Percentiles rank a stretch among this genome's conserved stretches.
Conservation (phyloP, 371 early-diverging fungal species). For the Parasitella parasitica region DNA sequence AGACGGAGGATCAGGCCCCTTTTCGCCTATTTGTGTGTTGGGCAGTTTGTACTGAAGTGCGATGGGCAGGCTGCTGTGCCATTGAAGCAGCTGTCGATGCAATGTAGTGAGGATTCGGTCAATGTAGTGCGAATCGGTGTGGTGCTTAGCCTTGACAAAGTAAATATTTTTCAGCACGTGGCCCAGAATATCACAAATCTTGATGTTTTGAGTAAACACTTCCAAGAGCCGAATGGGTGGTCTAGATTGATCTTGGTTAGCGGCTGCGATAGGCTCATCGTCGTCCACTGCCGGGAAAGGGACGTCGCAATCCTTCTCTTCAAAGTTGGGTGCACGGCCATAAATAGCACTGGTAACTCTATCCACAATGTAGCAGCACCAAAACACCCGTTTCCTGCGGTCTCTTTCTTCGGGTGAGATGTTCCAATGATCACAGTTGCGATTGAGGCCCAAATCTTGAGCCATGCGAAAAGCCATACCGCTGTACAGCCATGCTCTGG, state of each 20-base stretch:
- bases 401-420: slow-evolving; percentile 45
- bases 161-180: slow-evolving; percentile 48
- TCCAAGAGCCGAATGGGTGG: slow-evolving; percentile 31
- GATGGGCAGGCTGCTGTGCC: slow-evolving; percentile 44
- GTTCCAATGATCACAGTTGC: slow-evolving; percentile 48
- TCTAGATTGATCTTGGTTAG: slow-evolving; percentile 8
- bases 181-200: slow-evolving; percentile 43
- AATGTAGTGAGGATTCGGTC: slow-evolving; percentile 39
- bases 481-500: slow-evolving; percentile 50
- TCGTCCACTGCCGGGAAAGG: slow-evolving; percentile 50
- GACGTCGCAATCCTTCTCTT: slow-evolving; percentile 50
- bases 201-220: slow-evolving; percentile 36
- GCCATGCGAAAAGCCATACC: slow-evolving; percentile 58
- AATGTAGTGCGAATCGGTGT: slow-evolving; percentile 29
- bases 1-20: slow-evolving; percentile 25
- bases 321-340: slow-evolving; percentile 43
- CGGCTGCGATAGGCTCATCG: slow-evolving; percentile 26
- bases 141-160: slow-evolving; percentile 35
- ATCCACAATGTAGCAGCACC: slow-evolving; percentile 53
- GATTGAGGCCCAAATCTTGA: slow-evolving; percentile 45
- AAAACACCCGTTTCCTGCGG: slow-evolving; percentile 47
- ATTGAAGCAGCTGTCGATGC: slow-evolving; percentile 39
- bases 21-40: slow-evolving; percentile 24
- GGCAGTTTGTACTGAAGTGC: slow-evolving; percentile 38
- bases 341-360: slow-evolving; percentile 40